Conservation (phyloP, 306 rosid genomes). For the Pyrus betulifolia region DNA sequence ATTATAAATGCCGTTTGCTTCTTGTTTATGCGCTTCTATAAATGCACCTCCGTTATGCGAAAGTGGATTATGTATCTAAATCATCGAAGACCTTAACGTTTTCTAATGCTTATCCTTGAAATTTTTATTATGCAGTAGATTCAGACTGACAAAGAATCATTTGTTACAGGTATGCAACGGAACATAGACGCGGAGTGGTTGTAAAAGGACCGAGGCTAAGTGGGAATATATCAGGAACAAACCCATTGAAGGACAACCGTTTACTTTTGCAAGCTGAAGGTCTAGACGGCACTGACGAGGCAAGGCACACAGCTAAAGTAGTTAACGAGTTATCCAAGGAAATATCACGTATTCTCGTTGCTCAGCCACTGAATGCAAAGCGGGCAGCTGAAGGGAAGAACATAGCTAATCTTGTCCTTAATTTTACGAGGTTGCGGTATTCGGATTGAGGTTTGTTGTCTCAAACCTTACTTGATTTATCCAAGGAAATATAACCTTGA, state of each 20-base stretch:
- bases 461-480: not conserved
- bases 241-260: conserved; percentile 88
- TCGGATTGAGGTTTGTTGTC: conserved; percentile 74
- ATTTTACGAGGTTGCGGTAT: conserved; percentile 84
- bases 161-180: conserved; percentile 80
- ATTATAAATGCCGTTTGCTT: conserved; percentile 13
- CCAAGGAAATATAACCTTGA: not conserved
- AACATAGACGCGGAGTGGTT: conserved; percentile 97
- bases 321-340: conserved; percentile 87
- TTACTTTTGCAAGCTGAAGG: conserved; percentile 85
- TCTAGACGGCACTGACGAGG: conserved; percentile 72
- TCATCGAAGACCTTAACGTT: not conserved
- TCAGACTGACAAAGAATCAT: not conserved
- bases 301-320: conserved; percentile 73
- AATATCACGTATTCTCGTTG: conserved; percentile 69
- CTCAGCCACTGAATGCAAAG: conserved; percentile 79
- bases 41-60: not conserved
- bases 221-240: conserved; percentile 95
- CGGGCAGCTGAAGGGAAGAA: conserved; percentile 82
- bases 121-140: not conserved
- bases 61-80: not conserved
- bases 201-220: conserved; percentile 87
- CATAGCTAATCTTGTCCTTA: conserved; percentile 78
- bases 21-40: conserved; percentile 10
- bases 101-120: not conserved